phyloP scores from a whole-genome alignment of 495 filamentous ascomycete species.

The Xeromyces bisporus region DNA sequence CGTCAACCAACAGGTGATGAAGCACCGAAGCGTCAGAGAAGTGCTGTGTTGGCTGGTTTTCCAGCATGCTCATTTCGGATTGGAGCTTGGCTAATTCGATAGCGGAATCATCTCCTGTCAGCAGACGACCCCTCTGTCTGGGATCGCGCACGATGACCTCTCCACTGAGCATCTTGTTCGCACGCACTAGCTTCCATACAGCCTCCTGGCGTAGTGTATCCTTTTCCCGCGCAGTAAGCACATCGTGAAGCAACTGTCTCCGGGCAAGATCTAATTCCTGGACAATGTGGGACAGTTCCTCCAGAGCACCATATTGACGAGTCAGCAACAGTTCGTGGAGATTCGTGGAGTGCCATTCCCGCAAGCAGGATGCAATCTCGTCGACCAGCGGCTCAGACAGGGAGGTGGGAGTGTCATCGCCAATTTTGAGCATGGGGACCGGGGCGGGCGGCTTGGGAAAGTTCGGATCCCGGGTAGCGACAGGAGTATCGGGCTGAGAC shows the following conservation, averaged over 20 bases:
- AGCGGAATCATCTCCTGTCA: constrained; percentile 85
- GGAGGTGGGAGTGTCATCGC: constrained; percentile 86
- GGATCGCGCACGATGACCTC: constrained; percentile 92
- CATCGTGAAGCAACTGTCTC: constrained; percentile 80
- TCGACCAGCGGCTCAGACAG: constrained; percentile 83
- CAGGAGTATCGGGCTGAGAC: constrained; percentile 3
- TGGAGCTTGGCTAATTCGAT: constrained; percentile 83
- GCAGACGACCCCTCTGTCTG: constrained; percentile 57
- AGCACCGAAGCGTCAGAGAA: constrained; percentile 56
- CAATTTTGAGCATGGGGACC: constrained; percentile 93
- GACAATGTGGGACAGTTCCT: constrained; percentile 64
- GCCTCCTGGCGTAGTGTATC: constrained; percentile 58
- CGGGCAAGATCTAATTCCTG: constrained; percentile 64
- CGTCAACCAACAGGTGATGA: constrained; percentile 72
- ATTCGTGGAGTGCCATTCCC: constrained; percentile 96
- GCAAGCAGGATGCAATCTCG: constrained; percentile 87
- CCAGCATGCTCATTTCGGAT: constrained; percentile 87
- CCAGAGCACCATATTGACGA: constrained; percentile 61
- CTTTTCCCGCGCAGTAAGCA: constrained; percentile 75
- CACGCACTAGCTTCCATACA: constrained; percentile 85
- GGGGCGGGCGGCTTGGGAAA: constrained; percentile 71
- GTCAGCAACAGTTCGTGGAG: constrained; percentile 82
- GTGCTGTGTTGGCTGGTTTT: constrained; percentile 48
- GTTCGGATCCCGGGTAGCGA: constrained; percentile 30
- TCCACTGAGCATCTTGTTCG: constrained; percentile 80